A percentile compares a stretch with the other conserved stretches of the same genome.
phyloP scores from a whole-genome alignment of 306 rosid species.

The Cicer cuneatum region DNA sequence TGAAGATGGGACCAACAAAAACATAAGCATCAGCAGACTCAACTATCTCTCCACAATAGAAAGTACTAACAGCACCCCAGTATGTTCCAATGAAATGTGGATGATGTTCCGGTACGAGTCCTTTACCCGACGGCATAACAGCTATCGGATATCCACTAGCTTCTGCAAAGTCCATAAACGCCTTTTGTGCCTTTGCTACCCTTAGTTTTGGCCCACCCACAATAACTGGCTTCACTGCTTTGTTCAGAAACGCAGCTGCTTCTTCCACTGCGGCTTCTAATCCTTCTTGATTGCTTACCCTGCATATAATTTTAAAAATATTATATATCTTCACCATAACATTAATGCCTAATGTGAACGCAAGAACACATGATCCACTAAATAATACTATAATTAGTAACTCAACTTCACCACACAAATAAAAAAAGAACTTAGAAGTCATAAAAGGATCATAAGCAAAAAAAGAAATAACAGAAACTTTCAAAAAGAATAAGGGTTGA shows the following conservation, averaged over 20 bases:
- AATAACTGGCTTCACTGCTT: conserved; percentile 81
- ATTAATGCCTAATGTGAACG: conserved; percentile 6
- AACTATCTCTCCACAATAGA: conserved; percentile 82
- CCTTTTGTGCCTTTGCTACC: conserved; percentile 68
- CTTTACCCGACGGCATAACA: conserved; percentile 86
- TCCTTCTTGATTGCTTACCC: conserved; percentile 72
- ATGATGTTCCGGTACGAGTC: conserved; percentile 77
- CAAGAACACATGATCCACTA: conserved; percentile 23
- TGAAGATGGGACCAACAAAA: conserved; percentile 84
- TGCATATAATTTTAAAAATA: conserved; percentile 35
- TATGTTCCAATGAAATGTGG: conserved; percentile 69
- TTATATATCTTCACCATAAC: not conserved
- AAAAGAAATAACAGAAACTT: conserved; percentile 9
- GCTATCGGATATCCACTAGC: conserved; percentile 81
- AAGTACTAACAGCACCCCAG: conserved; percentile 88
- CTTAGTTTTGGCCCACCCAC: conserved; percentile 86
- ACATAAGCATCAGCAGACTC: conserved; percentile 92
- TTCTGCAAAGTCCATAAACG: conserved; percentile 74
- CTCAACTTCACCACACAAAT: conserved; percentile 18
- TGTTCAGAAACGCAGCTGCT: conserved; percentile 72
- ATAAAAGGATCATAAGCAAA: conserved; percentile 5
- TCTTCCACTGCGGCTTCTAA: conserved; percentile 92
- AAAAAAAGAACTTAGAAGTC: not conserved
- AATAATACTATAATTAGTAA: not conserved
- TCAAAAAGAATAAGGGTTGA: not conserved